These are phyloP conservation scores for Flagelloscypha sp. DNA, from an alignment of 768 basidiomycete species.

Conservation along the genomic window DNA sequence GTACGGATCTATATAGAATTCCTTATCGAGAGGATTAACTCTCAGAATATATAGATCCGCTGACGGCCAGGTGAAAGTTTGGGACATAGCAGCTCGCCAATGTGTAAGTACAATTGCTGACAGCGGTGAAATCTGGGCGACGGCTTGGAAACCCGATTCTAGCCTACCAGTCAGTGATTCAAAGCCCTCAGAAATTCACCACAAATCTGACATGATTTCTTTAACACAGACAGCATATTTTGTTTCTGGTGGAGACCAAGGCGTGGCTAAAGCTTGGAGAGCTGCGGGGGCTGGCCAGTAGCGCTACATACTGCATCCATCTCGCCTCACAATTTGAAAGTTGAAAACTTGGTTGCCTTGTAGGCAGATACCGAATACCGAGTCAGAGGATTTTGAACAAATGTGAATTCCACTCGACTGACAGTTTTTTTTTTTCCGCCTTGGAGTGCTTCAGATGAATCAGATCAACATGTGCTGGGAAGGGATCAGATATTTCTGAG, in stretches of 20 bases:
- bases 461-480: too few species aligned
- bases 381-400: too few species aligned
- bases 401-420: too few species aligned
- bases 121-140: conserved; percentile 75
- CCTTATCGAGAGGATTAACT: conserved; percentile 1
- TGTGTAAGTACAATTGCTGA: conserved; percentile 75
- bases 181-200: conserved; percentile 55
- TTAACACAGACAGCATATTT: too few species aligned
- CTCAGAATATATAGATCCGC: conserved; percentile 46
- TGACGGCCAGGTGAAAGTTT: conserved; percentile 80
- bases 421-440: too few species aligned
- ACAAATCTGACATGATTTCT: too few species aligned
- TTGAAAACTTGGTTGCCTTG: too few species aligned
- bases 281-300: conserved; percentile 56
- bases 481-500: too few species aligned
- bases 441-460: too few species aligned
- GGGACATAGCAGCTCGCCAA: conserved; percentile 71
- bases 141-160: conserved; percentile 68
- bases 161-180: conserved; percentile 42
- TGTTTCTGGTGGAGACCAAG: conserved; percentile 70
- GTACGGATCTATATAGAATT: conserved; percentile 37
- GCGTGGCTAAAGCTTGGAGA: conserved; percentile 69
- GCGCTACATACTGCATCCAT: too few species aligned
- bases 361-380: too few species aligned
- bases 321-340: too few species aligned